Conservation (phyloP, 352 stramenopile genomes). For the Globisporangium echinulatum region DNA sequence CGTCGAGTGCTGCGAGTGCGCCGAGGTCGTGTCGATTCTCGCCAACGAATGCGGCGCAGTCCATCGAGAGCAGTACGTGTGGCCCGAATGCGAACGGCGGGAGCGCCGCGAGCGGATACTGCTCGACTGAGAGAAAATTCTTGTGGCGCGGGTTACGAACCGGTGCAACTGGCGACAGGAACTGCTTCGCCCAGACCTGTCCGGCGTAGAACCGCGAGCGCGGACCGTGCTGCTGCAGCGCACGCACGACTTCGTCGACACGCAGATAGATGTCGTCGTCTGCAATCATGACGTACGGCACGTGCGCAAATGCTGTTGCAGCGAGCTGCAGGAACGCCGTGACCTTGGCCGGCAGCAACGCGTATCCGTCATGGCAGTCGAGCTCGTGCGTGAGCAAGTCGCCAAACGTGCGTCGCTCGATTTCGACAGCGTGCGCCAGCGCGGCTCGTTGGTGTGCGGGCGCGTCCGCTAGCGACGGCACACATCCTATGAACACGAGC, state of each 20-base stretch:
- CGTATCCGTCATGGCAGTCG: slow-evolving; percentile 34
- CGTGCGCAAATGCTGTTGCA: slow-evolving; percentile 1
- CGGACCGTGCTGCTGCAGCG: slow-evolving; percentile 9
- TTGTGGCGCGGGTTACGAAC: slow-evolving; percentile 16
- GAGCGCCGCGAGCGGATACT: slow-evolving; percentile 26
- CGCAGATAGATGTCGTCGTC: slow-evolving; percentile 55
- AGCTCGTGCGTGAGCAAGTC: slow-evolving; percentile 36
- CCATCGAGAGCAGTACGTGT: no score
- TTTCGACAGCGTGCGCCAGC: slow-evolving; percentile 9
- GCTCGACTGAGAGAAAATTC: slow-evolving; percentile 25
- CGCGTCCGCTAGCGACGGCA: slow-evolving; percentile 4
- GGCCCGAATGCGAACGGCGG: slow-evolving; percentile 27
- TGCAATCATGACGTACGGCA: slow-evolving; percentile 44
- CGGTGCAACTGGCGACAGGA: slow-evolving; percentile 5
- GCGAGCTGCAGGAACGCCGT: slow-evolving; percentile 31
- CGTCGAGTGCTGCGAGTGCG: slow-evolving; percentile 24
- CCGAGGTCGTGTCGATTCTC: no score
- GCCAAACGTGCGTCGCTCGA: slow-evolving; percentile 25
- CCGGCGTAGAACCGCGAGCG: slow-evolving; percentile 18
- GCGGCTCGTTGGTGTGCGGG: slow-evolving; percentile 5
- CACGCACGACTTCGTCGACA: slow-evolving; percentile 17
- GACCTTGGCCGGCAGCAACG: slow-evolving; percentile 25
- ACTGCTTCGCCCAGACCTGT: slow-evolving; percentile 31
- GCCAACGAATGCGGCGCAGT: no score
- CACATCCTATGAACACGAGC: slow-evolving; percentile 37